Base-by-base conservation (phyloP, 257 asterid species). In the Lavandula angustifolia region DNA sequence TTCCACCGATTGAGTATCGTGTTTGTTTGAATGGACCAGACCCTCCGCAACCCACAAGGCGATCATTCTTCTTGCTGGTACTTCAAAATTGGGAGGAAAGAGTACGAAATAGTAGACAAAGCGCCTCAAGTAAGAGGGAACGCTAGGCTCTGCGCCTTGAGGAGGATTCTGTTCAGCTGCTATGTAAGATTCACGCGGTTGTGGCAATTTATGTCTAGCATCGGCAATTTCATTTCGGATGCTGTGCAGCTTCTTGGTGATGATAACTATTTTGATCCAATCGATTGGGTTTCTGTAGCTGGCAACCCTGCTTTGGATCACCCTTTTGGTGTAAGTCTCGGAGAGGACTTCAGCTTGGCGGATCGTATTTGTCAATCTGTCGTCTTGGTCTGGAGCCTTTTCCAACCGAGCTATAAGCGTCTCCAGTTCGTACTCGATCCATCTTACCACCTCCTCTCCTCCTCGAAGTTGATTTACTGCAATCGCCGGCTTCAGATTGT, bases 21-120 rank as follows among this genome's bases (percentile, higher is more conserved):
- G 29, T 29, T 16, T 47, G 3, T 9, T 29, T 10, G 46, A 2
- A 22, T 17, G 43, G 4, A 62, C 52, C 3, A 66, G 3, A 9
- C 74, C 77, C 8, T 71, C 71, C 1, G 80, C 77, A 11, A 66
- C 62, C 80, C 80, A 76, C 50, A 76, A 11, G 12, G 14, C 76
- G 7, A 61, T 22, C 17, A 76, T 3, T 49, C 80, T 61, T 42
- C 77, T 66, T 0, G 68, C 7, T 1, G 77, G 77, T 8, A 76
- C 32, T 54, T 32, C n/a, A 4, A 1, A 10, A 12, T 48, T 8
- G 4, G 18, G 40, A 6, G 77, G 80, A 49, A 76, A 71, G 6
- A 76, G 44, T 2, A 60, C 64, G 35, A 71, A 49, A 9, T 55
- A 62, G 13, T 46, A 38, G 14, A 67, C 31, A 4, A 56, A 49